Evolutionary conservation across 31 red algal genomes (phyloP), one percentile per base, ranked within the genome.

Genomic region (Porphyra umbilicalis): DNA sequence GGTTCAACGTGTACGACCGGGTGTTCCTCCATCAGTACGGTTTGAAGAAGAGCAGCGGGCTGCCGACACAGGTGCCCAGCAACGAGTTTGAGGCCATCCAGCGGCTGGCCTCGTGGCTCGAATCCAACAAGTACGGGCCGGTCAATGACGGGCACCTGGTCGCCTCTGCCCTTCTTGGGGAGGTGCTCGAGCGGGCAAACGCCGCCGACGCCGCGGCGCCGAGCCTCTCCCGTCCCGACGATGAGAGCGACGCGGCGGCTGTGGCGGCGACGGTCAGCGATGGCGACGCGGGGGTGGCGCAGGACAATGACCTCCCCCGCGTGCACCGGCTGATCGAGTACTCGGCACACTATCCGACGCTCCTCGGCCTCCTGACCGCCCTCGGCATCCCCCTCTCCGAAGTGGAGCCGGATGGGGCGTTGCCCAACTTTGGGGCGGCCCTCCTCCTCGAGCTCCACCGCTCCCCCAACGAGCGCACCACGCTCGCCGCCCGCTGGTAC

Each of bases 311-410:
- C 18, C 35, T 8, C 10, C 38, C 83, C 39, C 77, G 71, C 16
- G 32, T 7, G 31, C 76, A 82, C 71, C 89, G 79, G 15, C 76
- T 94, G 33, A 37, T 94, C 13, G 92, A 94, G 30, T 88, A 84
- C 78, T 95, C 92, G 34, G 92, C 82, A 18, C 92, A 95, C 67
- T 95, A 95, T 80, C 92, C 92, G 0, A 90, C 88, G 38, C 75
- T 95, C 30, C 71, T 95, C 2, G 87, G 83, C n/a, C 83, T 95
- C 34, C 85, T 90, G 37, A 79, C 88, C 25, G 38, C 78, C 25
- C 75, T 95, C 33, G 84, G 92, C 34, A 39, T 75, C 39, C 30
- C 34, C 39, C 35, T 36, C 76, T 39, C 79, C 83, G 16, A 33
- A 31, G 33, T 78, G 14, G 78, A 75, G 35, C 34, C 25, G 25